Percentiles rank a stretch among this genome's conserved stretches.
Evolutionary conservation across 495 filamentous ascomycete species (phyloP).

Genomic region (Trichoderma virens): DNA sequence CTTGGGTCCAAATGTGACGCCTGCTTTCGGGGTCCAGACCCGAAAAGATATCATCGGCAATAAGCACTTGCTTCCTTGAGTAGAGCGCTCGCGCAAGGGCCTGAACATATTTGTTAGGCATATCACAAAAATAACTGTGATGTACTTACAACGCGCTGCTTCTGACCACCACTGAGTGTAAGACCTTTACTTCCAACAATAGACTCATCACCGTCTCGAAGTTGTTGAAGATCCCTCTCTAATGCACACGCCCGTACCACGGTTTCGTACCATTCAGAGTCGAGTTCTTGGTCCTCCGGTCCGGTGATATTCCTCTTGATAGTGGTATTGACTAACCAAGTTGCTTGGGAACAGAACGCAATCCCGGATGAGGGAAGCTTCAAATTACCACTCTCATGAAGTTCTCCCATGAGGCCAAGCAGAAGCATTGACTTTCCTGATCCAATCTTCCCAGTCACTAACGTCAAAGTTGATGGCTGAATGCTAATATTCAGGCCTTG

Average conservation of each 20-base stretch:
- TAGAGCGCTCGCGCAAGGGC: slow-evolving; percentile 28
- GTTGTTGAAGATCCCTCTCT: not conserved
- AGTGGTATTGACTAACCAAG: not conserved
- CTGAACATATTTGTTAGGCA: not conserved
- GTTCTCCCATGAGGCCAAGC: not conserved
- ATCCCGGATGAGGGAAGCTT: not conserved
- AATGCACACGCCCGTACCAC: not conserved
- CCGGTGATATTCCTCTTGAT: not conserved
- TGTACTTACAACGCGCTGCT: slow-evolving; percentile 43
- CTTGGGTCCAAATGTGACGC: slow-evolving; percentile 41
- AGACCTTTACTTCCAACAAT: slow-evolving; percentile 47
- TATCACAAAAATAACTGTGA: not conserved
- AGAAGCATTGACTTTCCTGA: not conserved
- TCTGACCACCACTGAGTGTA: slow-evolving; percentile 51
- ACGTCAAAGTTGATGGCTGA: not conserved
- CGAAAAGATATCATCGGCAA: slow-evolving; percentile 25
- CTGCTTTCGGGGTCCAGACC: slow-evolving; percentile 30
- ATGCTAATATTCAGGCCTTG: not conserved
- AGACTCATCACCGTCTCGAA: too few species aligned
- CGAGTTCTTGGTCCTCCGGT: not conserved
- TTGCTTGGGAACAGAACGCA: not conserved
- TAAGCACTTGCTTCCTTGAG: slow-evolving; percentile 14
- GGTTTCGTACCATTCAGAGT: not conserved
- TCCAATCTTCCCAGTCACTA: not conserved
- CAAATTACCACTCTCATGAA: not conserved